Conservation (phyloP, 2,329 filamentous ascomycete genomes). For the Phoma sp. region DNA sequence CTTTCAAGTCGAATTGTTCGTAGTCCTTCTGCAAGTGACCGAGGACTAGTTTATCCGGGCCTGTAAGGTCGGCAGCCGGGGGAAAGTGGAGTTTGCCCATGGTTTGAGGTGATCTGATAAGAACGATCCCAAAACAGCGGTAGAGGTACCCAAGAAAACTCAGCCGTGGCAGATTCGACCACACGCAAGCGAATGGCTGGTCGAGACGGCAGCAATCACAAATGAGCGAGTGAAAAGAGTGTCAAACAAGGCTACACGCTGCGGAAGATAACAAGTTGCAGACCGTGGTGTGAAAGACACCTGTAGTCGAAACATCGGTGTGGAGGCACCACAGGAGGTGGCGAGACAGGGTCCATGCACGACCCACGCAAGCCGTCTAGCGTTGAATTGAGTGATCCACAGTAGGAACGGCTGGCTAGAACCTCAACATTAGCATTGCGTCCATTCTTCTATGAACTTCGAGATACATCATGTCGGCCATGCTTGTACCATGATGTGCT, state of each 20-base stretch:
- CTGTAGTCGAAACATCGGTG: conserved; percentile 12
- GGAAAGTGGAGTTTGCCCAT: conserved; percentile 44
- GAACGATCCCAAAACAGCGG: neutral
- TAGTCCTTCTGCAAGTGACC: conserved; percentile 40
- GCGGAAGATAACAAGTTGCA: neutral
- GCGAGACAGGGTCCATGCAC: conserved; percentile 19
- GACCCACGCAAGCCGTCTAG: conserved; percentile 11
- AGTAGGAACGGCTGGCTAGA: neutral
- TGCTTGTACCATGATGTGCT: too few species aligned
- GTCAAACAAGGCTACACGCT: neutral
- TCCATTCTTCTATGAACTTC: too few species aligned
- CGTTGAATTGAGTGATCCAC: neutral
- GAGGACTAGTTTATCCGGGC: conserved; percentile 41
- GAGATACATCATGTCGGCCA: too few species aligned
- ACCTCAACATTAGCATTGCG: neutral
- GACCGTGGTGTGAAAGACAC: conserved; percentile 6
- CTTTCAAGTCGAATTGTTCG: conserved; percentile 22
- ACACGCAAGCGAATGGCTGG: conserved; percentile 15
- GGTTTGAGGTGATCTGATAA: conserved; percentile 3
- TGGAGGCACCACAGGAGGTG: conserved; percentile 16
- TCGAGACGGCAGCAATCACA: neutral
- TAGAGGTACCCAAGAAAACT: conserved; percentile 1
- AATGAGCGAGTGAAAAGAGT: neutral
- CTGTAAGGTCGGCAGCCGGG: conserved; percentile 41
- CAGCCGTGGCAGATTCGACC: neutral